Evolutionary conservation across 768 basidiomycete species (phyloP).

Genomic region (Hebeloma cylindrosporum): DNA sequence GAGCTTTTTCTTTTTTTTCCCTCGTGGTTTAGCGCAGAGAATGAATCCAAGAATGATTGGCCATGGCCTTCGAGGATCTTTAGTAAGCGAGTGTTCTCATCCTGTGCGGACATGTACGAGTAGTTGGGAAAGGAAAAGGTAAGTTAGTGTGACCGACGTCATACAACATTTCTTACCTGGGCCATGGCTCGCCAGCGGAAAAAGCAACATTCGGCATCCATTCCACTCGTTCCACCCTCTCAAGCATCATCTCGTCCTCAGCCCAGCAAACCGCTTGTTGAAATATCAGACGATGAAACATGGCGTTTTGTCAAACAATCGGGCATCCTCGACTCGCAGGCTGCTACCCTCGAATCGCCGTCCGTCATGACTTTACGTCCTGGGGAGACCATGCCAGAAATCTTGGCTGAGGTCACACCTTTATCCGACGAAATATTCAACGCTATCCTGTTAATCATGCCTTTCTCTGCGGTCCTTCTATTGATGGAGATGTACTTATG

Average conservation of each 20-base stretch:
- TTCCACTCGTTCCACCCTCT: slow-evolving; percentile 20
- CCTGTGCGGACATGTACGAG: slow-evolving; percentile 25
- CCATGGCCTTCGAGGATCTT: slow-evolving; percentile 47
- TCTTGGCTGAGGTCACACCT: slow-evolving; percentile 35
- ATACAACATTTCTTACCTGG: slow-evolving; percentile 2
- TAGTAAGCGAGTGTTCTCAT: slow-evolving; percentile 32
- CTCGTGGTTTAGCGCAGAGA: slow-evolving; percentile 25
- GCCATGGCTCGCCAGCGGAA: slow-evolving; percentile 31
- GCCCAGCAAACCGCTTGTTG: slow-evolving; percentile 33
- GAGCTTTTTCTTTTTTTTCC: slow-evolving; percentile 17
- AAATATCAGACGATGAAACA: slow-evolving; percentile 75
- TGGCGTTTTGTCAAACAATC: slow-evolving; percentile 72
- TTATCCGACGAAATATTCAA: slow-evolving; percentile 72
- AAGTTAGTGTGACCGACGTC: not conserved
- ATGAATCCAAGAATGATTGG: slow-evolving; percentile 45
- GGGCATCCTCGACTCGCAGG: slow-evolving; percentile 55
- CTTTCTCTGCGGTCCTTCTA: slow-evolving; percentile 70
- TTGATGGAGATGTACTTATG: slow-evolving; percentile 81
- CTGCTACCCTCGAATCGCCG: slow-evolving; percentile 14
- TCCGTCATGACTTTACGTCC: slow-evolving; percentile 6
- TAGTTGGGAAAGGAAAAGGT: not conserved
- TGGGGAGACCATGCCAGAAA: slow-evolving; percentile 31
- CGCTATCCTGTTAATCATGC: slow-evolving; percentile 63
- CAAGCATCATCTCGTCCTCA: slow-evolving; percentile 2
- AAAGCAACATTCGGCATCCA: slow-evolving; percentile 9